phyloP scores from a whole-genome alignment of 164 flowering plant species.

The Hamamelis virginiana region DNA sequence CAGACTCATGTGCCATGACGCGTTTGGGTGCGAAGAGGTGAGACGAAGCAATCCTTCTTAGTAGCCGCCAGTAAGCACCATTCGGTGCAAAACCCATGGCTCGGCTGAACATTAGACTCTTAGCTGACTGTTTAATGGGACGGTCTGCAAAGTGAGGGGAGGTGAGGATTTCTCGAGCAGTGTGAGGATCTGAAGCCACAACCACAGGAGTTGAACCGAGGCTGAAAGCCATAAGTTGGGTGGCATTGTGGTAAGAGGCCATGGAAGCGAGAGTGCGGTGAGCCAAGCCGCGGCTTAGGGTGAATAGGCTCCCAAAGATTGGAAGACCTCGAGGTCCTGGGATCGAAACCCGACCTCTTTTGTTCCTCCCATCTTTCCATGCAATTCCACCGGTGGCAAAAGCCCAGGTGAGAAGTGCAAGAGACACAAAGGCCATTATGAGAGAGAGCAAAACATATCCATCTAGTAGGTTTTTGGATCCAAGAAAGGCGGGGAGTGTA shows the following conservation, averaged over 20 bases:
- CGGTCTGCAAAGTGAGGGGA: slow-evolving; percentile 68
- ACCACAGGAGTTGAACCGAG: no score
- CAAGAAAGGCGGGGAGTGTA: slow-evolving; percentile 55
- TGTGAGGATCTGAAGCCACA: slow-evolving; percentile 53
- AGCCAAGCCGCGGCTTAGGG: slow-evolving; percentile 47
- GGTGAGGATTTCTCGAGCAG: slow-evolving; percentile 61
- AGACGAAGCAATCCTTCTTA: slow-evolving; percentile 57
- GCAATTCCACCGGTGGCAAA: no score
- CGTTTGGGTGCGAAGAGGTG: slow-evolving; percentile 62
- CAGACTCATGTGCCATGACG: slow-evolving; percentile 45
- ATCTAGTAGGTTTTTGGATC: slow-evolving; percentile 28
- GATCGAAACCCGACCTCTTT: slow-evolving; percentile 36
- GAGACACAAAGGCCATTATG: slow-evolving; percentile 11
- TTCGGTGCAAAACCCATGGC: slow-evolving; percentile 78
- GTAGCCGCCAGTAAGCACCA: slow-evolving; percentile 72
- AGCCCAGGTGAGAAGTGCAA: slow-evolving; percentile 46
- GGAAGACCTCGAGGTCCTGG: slow-evolving; percentile 71
- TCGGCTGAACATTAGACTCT: no score
- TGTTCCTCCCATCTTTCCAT: slow-evolving; percentile 60
- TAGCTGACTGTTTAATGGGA: slow-evolving; percentile 71
- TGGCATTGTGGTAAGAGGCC: slow-evolving; percentile 26
- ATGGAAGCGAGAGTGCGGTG: slow-evolving; percentile 56
- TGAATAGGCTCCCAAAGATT: slow-evolving; percentile 50
- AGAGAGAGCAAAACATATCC: slow-evolving; percentile 27
- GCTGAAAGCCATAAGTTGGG: no score